phyloP scores from a whole-genome alignment of 257 asterid genomes.

The Solanum acaule region DNA sequence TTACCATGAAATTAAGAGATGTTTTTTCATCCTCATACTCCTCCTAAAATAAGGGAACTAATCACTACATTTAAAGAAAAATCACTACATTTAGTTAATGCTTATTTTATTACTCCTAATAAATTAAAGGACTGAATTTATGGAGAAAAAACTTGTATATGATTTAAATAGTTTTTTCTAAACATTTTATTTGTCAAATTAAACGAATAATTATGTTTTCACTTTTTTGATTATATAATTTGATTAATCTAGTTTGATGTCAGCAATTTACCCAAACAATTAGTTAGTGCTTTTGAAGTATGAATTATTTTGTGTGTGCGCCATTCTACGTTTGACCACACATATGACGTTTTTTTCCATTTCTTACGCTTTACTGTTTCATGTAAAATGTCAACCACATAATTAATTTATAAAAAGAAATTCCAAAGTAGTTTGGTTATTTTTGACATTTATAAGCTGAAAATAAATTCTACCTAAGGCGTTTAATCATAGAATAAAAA shows the following conservation, averaged over 20 bases:
- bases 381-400: neutral
- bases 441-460: neutral
- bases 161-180: neutral
- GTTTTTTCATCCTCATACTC: slow-evolving; percentile 31
- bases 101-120: neutral
- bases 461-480: neutral
- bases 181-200: neutral
- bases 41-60: slow-evolving; percentile 6
- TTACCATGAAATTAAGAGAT: slow-evolving; percentile 15
- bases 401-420: neutral
- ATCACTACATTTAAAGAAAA: neutral
- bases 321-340: neutral
- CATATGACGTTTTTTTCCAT: neutral
- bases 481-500: neutral
- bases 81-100: neutral
- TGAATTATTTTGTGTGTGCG: neutral
- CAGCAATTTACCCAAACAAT: neutral
- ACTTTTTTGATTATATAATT: neutral
- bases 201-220: neutral
- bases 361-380: neutral
- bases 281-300: neutral
- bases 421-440: neutral
- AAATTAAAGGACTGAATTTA: neutral
- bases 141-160: no score
- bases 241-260: neutral